A percentile compares a stretch with the other conserved stretches of the same genome.
These are phyloP conservation scores for Stemphylium beticola DNA, from an alignment of 2,329 filamentous ascomycete genomes.

Conservation along the genomic window DNA sequence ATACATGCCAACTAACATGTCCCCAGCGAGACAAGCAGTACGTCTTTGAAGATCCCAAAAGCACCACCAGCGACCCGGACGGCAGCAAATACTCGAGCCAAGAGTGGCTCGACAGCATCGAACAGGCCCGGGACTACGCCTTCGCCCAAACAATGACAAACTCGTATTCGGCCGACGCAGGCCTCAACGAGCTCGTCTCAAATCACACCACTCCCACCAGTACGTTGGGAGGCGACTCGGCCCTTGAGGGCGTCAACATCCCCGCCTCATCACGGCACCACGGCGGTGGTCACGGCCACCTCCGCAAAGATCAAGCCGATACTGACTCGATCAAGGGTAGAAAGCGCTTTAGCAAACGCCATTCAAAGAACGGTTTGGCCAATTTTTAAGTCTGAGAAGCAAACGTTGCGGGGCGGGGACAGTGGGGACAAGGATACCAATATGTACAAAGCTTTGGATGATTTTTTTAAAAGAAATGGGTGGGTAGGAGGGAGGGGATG, in stretches of 20 bases:
- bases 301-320: conserved; percentile 57
- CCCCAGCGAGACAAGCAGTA: conserved; percentile 83
- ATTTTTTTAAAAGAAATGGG: too few relatives aligned
- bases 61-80: conserved; percentile 67
- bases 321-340: conserved; percentile 63
- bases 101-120: conserved; percentile 91
- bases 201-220: conserved; percentile 77
- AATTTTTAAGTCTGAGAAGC: conserved; percentile 82
- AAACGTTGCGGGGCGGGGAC: too few relatives aligned
- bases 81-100: conserved; percentile 73
- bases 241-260: conserved; percentile 54
- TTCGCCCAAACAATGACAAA: conserved; percentile 72
- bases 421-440: too few relatives aligned
- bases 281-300: conserved; percentile 46
- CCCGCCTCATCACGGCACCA: conserved; percentile 60
- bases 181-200: conserved; percentile 53
- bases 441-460: too few relatives aligned
- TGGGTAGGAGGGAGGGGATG: too few relatives aligned
- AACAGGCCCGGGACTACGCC: conserved; percentile 84
- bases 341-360: conserved; percentile 84
- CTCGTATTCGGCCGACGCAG: conserved; percentile 65
- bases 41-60: conserved; percentile 91
- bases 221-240: conserved; percentile 67
- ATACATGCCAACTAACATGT: conserved; percentile 4
- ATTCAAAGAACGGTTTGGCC: conserved; percentile 92